Percentiles rank a stretch among this genome's conserved stretches.
Evolutionary conservation across 208 protist genomes (phyloP).

Genomic region (Lotmaria passim): DNA sequence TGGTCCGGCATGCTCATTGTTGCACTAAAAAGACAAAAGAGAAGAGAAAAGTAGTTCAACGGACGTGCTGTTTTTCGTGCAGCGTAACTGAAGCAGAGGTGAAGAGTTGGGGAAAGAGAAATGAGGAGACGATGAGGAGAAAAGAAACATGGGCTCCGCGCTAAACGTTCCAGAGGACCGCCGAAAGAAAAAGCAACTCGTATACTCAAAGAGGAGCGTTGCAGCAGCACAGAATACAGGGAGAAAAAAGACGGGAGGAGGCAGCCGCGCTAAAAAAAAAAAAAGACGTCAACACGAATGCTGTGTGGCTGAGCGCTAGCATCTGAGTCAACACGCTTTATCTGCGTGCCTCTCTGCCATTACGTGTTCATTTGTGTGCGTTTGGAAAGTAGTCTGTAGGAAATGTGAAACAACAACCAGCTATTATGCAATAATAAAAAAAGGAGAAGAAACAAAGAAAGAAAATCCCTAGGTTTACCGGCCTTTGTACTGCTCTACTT

Average conservation of each 20-base stretch:
- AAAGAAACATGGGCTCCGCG: not conserved
- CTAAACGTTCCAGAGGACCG: not conserved
- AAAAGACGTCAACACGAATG: no score
- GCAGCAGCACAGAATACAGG: no score
- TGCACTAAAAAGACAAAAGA: slow-evolving; percentile 4
- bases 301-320: no score
- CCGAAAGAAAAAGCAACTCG: no score
- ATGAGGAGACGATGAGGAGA: not conserved
- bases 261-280: no score
- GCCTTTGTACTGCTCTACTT: slow-evolving; percentile 70
- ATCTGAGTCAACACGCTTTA: no score
- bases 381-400: not conserved
- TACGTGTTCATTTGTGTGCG: not conserved
- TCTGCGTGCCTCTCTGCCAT: no score
- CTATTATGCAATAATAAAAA: no score
- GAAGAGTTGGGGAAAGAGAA: not conserved
- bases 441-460: slow-evolving; percentile 15
- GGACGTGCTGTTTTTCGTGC: not conserved
- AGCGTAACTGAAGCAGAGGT: not conserved
- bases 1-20: slow-evolving; percentile 54
- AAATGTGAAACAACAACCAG: slow-evolving; percentile 9
- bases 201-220: no score
- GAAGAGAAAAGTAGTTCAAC: slow-evolving; percentile 4
- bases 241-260: no score
- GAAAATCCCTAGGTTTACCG: slow-evolving; percentile 1